phyloP scores from a whole-genome alignment of 495 filamentous ascomycete genomes.

The Echria macrotheca region DNA sequence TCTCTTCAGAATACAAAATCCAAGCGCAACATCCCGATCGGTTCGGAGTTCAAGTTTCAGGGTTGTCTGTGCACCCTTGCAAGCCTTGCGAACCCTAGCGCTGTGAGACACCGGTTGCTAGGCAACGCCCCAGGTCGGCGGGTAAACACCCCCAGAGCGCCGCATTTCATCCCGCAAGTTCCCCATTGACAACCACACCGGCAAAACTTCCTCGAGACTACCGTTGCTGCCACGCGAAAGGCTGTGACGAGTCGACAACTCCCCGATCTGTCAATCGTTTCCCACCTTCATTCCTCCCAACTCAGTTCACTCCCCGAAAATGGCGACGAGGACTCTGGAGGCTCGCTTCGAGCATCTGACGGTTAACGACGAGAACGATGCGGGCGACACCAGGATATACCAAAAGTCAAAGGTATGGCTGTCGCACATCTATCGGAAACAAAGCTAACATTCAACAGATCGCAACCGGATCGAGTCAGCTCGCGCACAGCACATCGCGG shows the following conservation, averaged over 20 bases:
- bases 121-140: slow-evolving; percentile 14
- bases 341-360: slow-evolving; percentile 76
- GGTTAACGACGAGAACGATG: slow-evolving; percentile 75
- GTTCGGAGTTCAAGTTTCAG: slow-evolving; percentile 4
- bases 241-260: no score
- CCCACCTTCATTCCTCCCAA: not conserved
- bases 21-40: no score
- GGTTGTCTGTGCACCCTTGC: slow-evolving; percentile 1
- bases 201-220: slow-evolving; percentile 3
- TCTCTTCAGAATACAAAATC: no score
- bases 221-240: no score
- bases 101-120: no score
- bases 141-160: slow-evolving; percentile 14
- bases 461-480: slow-evolving; percentile 50
- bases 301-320: slow-evolving; percentile 24
- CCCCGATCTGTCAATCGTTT: not conserved
- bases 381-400: slow-evolving; percentile 43
- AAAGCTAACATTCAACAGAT: no score
- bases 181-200: slow-evolving; percentile 9
- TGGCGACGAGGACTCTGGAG: slow-evolving; percentile 56
- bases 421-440: no score
- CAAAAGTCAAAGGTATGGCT: slow-evolving; percentile 63
- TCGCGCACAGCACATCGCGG: slow-evolving; percentile 55
- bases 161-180: not conserved
- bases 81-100: no score